Base-by-base conservation (phyloP, 2,329 filamentous ascomycete genomes). In the Dothistroma septosporum region DNA sequence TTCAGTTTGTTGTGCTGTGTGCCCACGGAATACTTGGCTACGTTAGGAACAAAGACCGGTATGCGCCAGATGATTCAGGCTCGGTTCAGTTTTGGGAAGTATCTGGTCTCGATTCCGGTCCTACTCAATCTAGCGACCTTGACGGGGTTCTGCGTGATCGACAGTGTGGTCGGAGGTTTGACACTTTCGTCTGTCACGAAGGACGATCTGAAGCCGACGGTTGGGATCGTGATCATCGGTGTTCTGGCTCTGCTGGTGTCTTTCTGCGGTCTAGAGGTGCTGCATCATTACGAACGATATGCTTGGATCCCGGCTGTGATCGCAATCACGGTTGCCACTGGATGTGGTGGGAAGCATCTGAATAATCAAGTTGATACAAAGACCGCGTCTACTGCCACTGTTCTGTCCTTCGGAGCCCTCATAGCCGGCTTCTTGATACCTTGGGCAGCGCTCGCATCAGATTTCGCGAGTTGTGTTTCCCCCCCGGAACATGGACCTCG, bases 21-120 rank as follows among this genome's bases (percentile, higher is more conserved):
- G 7, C 76, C 82, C 0, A 82, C 84, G 0, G 85, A 83, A 2
- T 86, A 82, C 66, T 75, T 87, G 28, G 80, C 80, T 47, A 85
- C 82, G 0, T 73, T 86, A 55, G 85, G 85, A 0, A 83, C 85
- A 4, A 82, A 82, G 72, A 87, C 84, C 10, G 86, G 85, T 47
- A 82, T 88, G 79, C 79, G 85, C 16, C 85, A 87, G 72, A 85
- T 88, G 79, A 81, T 88, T 8, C 84, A 86, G 65, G 85, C 86
- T 4, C 78, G 86, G 22, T 88, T 83, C 71, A 83, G 81, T 46
- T 88, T 86, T 69, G 85, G 83, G 77, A 62, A 65, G 46, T 86
- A 85, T 68, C 74, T 84, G 21, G 82, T 86, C 35, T 82, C 80
- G 0, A 70, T 88, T n/a, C 80, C 84, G 1, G 82, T 87, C 2